A percentile compares a stretch with the other conserved stretches of the same genome.
Conservation (phyloP, 1,284 basidiomycete genomes). For the Cystobasidium pallidum region DNA sequence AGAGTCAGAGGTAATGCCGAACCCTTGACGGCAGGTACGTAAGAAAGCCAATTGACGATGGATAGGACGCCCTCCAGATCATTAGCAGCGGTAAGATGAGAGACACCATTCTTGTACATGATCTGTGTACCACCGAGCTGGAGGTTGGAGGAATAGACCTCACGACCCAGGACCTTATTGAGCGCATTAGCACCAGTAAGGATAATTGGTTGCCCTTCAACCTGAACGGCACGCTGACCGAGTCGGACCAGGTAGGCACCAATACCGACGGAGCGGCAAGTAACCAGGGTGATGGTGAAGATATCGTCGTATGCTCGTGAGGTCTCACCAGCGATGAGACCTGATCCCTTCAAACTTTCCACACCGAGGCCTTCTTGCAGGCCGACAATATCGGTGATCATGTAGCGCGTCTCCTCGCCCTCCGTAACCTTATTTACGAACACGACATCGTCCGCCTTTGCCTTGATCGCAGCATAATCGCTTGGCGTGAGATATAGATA, state of each 20-base stretch:
- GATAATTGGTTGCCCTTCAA: slow-evolving; percentile 99
- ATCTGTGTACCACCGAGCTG: slow-evolving; percentile 96
- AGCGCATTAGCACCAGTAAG: slow-evolving; percentile 95
- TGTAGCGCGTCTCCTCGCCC: slow-evolving; percentile 82
- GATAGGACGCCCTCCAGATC: slow-evolving; percentile 92
- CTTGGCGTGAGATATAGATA: slow-evolving; percentile 81
- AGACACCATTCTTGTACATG: slow-evolving; percentile 99
- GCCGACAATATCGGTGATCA: slow-evolving; percentile 96
- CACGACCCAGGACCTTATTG: slow-evolving; percentile 98
- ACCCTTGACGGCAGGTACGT: slow-evolving; percentile 80
- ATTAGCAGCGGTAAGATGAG: slow-evolving; percentile 90
- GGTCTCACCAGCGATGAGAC: slow-evolving; percentile 97
- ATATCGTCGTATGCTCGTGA: slow-evolving; percentile 98
- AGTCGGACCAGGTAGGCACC: slow-evolving; percentile 98
- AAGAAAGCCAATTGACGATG: slow-evolving; percentile 93
- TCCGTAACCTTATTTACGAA: slow-evolving; percentile 82
- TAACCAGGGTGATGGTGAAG: slow-evolving; percentile 98
- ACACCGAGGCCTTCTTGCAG: slow-evolving; percentile 97
- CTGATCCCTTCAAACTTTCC: slow-evolving; percentile 92
- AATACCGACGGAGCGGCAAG: slow-evolving; percentile 97
- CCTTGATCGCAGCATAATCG: slow-evolving; percentile 63
- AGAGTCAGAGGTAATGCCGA: slow-evolving; percentile 73
- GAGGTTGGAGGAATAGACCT: slow-evolving; percentile 98
- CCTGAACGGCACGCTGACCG: slow-evolving; percentile 96
- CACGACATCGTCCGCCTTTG: slow-evolving; percentile 66